Evolutionary conservation across 805 yeast genomes (phyloP), one percentile per base, ranked within the genome.

Genomic region (Wickerhamiella azymoides): DNA sequence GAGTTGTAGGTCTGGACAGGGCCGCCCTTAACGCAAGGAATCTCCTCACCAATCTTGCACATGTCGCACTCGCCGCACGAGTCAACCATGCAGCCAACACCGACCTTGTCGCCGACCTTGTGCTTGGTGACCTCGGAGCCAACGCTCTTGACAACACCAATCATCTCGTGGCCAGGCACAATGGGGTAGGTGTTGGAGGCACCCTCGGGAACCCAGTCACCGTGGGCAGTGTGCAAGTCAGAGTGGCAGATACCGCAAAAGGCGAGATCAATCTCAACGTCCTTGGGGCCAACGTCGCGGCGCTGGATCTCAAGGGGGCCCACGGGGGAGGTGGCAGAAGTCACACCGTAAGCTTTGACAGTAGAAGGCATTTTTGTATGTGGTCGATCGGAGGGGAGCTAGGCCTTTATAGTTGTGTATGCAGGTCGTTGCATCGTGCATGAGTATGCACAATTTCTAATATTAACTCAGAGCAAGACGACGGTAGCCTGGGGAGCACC

Each of bases 171-270:
- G 56, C 93, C 93, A 52, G 92, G 92, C 41, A 82, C 86, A 54
- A 81, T 68, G 19, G 92, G 89, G 49, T 79, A 70, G 61, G 78
- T 79, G 52, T 67, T 74, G 62, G 80, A 69, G 43, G 92, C 92
- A 26, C 44, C 40, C 65, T 63, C 69, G 16, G 39, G 37, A 65
- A 63, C 68, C 93, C 94, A 84, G 68, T 84, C 94, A 59, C 94
- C 94, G 62, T 82, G 77, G 88, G 92, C 83, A 47, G 92, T 94
- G 70, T 85, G 94, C 63, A 85, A 74, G 61, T 84, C 95, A 32
- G 94, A 84, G 72, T 86, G 94, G 68, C 95, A 84, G 47, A 84
- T 94, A 66, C 95, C 95, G 26, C 94, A 77, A 72, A 78, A 85
- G 68, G 77, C 77, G 64, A 85, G 78, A 63, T 84, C 77, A 67